Percentiles rank a stretch among this genome's conserved stretches.
Evolutionary conservation across 352 stramenopile genomes (phyloP).

Genomic region (Globisporangium nagaii): DNA sequence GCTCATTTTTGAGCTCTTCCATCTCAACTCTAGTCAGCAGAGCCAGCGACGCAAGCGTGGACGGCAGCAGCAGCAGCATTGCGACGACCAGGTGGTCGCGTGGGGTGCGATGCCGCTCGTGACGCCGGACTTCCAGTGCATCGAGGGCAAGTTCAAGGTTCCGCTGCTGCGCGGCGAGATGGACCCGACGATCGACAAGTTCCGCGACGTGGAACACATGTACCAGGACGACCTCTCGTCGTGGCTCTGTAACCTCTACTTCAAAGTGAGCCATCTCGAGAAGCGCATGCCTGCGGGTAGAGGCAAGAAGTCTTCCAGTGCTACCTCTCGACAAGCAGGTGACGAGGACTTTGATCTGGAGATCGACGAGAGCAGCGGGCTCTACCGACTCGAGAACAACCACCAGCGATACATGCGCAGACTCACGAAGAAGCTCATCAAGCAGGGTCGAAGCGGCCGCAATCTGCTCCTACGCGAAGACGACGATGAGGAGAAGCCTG

Average conservation of each 20-base stretch:
- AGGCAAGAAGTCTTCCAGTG: too few relatives aligned
- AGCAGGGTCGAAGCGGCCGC: neutral
- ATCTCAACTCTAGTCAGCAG: slow-evolving; percentile 10
- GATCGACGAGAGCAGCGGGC: slow-evolving; percentile 38
- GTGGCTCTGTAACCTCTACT: slow-evolving; percentile 90
- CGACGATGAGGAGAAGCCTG: neutral
- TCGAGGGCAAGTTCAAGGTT: slow-evolving; percentile 81
- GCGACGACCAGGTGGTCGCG: slow-evolving; percentile 63
- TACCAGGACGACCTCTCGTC: slow-evolving; percentile 63
- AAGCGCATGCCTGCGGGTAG: slow-evolving; percentile 28
- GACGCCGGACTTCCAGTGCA: slow-evolving; percentile 48
- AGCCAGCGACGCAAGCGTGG: slow-evolving; percentile 3
- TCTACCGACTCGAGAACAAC: slow-evolving; percentile 33
- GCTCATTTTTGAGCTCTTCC: slow-evolving; percentile 51
- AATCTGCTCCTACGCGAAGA: neutral
- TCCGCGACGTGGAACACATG: slow-evolving; percentile 59
- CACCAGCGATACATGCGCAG: slow-evolving; percentile 38
- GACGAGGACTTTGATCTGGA: slow-evolving; percentile 33
- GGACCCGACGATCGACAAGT: slow-evolving; percentile 76
- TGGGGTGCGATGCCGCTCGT: slow-evolving; percentile 80
- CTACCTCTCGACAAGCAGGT: too few relatives aligned
- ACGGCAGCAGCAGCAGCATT: neutral
- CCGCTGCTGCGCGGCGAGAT: slow-evolving; percentile 81
- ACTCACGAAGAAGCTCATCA: slow-evolving; percentile 16
- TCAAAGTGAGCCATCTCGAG: slow-evolving; percentile 54